These are phyloP conservation scores for Imleria badia DNA, from an alignment of 768 basidiomycete species.

Conservation along the genomic window DNA sequence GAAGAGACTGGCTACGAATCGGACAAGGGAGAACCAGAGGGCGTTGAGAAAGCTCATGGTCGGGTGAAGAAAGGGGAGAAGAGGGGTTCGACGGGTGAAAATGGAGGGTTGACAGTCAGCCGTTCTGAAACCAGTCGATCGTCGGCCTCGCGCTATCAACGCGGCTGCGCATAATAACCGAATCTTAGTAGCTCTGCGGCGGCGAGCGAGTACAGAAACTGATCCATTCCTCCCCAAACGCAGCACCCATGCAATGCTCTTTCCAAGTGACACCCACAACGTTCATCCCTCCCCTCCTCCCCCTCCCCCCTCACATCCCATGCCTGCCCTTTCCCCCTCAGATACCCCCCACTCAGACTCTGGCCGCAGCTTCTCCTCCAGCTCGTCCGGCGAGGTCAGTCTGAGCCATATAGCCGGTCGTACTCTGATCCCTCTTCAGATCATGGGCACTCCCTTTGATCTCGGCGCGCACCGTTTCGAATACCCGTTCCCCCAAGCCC, in stretches of 20 bases:
- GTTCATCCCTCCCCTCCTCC: constrained; percentile 2
- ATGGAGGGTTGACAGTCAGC: no score
- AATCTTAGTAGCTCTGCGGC: no score
- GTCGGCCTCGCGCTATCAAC: constrained; percentile 13
- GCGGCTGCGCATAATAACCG: background rate
- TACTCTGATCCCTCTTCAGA: constrained; percentile 11
- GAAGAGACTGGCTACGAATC: constrained; percentile 14
- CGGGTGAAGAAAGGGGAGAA: background rate
- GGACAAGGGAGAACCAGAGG: constrained; percentile 16
- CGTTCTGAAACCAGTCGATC: no score
- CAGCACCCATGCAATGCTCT: constrained; percentile 19
- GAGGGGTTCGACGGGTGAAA: background rate
- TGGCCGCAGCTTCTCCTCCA: constrained; percentile 30
- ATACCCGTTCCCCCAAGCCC: constrained; percentile 32
- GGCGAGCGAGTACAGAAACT: no score
- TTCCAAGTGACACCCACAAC: constrained; percentile 17
- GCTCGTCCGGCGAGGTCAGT: constrained; percentile 34
- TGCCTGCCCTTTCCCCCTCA: background rate
- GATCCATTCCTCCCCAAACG: background rate
- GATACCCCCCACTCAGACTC: constrained; percentile 30
- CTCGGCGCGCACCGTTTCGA: constrained; percentile 34
- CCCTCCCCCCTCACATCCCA: background rate
- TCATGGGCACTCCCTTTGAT: constrained; percentile 35
- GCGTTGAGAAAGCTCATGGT: constrained; percentile 5
- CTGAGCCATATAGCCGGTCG: no score